phyloP scores from a whole-genome alignment of 108 stramenopile species.

The Skeletonema marinoi region DNA sequence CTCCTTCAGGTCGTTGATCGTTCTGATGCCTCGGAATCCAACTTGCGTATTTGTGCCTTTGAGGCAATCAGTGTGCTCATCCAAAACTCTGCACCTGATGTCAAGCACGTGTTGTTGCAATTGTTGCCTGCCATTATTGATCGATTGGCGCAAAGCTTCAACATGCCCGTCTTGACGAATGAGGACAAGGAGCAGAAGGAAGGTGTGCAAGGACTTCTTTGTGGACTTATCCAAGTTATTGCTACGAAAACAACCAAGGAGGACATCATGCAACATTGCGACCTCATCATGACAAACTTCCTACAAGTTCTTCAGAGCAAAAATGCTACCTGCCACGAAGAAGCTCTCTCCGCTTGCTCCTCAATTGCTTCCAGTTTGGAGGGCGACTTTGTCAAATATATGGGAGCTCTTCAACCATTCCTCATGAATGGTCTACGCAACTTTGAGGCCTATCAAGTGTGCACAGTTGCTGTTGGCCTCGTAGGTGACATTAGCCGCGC shows the following conservation, averaged over 20 bases:
- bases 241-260: conserved; percentile 74
- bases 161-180: conserved; percentile 70
- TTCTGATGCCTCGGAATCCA: conserved; percentile 81
- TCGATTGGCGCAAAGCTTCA: conserved; percentile 77
- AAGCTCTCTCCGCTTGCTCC: conserved; percentile 91
- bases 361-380: conserved; percentile 87
- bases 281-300: conserved; percentile 85
- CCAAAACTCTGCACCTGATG: conserved; percentile 84
- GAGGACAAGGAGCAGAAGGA: conserved; percentile 89
- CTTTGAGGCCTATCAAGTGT: conserved; percentile 92
- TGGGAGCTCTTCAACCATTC: conserved; percentile 80
- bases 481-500: conserved; percentile 94
- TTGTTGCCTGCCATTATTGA: conserved; percentile 80
- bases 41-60: conserved; percentile 83
- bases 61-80: conserved; percentile 88
- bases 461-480: conserved; percentile 90
- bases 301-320: conserved; percentile 87
- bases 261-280: conserved; percentile 74
- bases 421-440: conserved; percentile 86
- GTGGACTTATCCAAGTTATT: conserved; percentile 83
- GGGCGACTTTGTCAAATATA: conserved; percentile 90
- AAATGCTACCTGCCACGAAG: conserved; percentile 90
- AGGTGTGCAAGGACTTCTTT: conserved; percentile 86
- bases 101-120: conserved; percentile 60
- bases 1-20: conserved; percentile 87